phyloP scores from a whole-genome alignment of 345 rosid genomes.

The Citrus hindsii region DNA sequence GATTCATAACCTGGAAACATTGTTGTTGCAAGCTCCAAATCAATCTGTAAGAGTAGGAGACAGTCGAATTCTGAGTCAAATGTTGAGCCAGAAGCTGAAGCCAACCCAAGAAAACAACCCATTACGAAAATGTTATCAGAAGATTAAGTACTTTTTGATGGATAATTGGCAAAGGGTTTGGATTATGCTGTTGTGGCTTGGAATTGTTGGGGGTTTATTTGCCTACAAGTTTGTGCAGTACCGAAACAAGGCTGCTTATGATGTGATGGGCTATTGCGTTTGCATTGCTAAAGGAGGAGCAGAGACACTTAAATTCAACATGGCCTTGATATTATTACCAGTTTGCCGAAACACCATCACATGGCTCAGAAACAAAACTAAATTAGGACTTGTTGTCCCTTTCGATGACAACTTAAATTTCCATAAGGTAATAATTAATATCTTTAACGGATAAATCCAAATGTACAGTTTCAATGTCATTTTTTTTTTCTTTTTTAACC shows the following conservation, averaged over 20 bases:
- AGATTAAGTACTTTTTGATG: slow-evolving; percentile 54
- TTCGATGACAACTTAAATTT: slow-evolving; percentile 86
- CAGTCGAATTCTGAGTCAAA: slow-evolving; percentile 66
- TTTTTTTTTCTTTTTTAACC: too few species aligned
- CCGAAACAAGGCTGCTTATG: slow-evolving; percentile 43
- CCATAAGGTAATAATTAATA: slow-evolving; percentile 47
- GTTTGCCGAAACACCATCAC: slow-evolving; percentile 88
- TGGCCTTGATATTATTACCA: slow-evolving; percentile 79
- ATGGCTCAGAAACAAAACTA: slow-evolving; percentile 88
- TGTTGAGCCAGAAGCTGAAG: slow-evolving; percentile 77
- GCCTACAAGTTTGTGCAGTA: slow-evolving; percentile 72
- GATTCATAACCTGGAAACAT: slow-evolving; percentile 66
- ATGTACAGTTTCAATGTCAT: too few species aligned
- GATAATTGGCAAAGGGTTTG: slow-evolving; percentile 88
- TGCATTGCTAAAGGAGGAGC: slow-evolving; percentile 86
- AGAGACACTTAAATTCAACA: slow-evolving; percentile 81
- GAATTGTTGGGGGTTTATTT: slow-evolving; percentile 55
- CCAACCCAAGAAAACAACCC: slow-evolving; percentile 65
- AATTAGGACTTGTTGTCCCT: slow-evolving; percentile 63
- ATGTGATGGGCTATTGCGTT: slow-evolving; percentile 86
- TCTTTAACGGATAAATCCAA: too few species aligned
- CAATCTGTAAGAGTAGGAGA: slow-evolving; percentile 69
- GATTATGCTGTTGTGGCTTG: slow-evolving; percentile 75
- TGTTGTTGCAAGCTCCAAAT: slow-evolving; percentile 72
- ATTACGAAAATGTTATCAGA: slow-evolving; percentile 34